Conservation (phyloP, 1,284 basidiomycete species). For the Heliocybe sulcata region DNA sequence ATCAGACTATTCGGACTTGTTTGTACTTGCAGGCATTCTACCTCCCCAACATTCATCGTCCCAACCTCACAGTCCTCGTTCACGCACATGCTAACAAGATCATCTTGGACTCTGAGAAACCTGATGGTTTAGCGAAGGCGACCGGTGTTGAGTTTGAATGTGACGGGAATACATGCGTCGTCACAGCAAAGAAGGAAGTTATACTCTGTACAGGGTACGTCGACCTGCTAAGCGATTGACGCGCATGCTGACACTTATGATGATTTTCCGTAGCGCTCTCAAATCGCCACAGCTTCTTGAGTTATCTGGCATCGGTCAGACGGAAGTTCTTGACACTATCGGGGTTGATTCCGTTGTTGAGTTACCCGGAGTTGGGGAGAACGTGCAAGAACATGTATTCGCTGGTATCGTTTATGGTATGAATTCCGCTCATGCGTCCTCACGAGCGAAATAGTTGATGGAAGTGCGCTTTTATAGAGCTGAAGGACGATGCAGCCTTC, state of each 20-base stretch:
- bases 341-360: constrained; percentile 30
- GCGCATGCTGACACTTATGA: too few species aligned
- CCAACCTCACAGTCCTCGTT: constrained; percentile 16
- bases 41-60: constrained; percentile 12
- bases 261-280: constrained; percentile 17
- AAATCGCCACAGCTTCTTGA: constrained; percentile 42
- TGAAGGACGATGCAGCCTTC: constrained; percentile 20
- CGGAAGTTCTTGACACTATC: constrained; percentile 27
- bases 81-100: constrained; percentile 13
- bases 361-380: constrained; percentile 41
- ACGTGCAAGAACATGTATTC: constrained; percentile 41
- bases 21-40: constrained; percentile 19
- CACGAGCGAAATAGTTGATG: background rate
- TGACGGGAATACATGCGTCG: constrained; percentile 13
- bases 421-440: constrained; percentile 5
- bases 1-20: background rate
- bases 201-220: constrained; percentile 32
- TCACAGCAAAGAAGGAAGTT: constrained; percentile 23
- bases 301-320: constrained; percentile 41
- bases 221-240: background rate
- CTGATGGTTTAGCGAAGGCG: constrained; percentile 7
- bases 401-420: constrained; percentile 19
- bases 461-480: constrained; percentile 10
- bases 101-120: constrained; percentile 2
- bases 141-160: constrained; percentile 21